Conservation (phyloP, 441 rosid species). For the Populus tomentosa region DNA sequence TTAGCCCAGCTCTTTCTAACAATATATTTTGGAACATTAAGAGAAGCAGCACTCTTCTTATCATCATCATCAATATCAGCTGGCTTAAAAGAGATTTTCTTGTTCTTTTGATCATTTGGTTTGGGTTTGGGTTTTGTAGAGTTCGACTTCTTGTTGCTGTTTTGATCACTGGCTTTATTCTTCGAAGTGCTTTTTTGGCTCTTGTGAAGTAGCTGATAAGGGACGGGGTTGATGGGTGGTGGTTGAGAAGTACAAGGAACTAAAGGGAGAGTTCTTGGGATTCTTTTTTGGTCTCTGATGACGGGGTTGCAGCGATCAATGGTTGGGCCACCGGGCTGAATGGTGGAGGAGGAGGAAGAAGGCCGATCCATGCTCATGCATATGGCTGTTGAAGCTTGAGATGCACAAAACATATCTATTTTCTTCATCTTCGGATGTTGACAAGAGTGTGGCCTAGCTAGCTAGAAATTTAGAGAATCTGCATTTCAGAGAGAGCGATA, state of each 20-base stretch:
- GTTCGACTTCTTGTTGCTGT: slow-evolving; percentile 10
- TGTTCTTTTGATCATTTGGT: slow-evolving; percentile 18
- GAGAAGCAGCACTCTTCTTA: slow-evolving; percentile 17
- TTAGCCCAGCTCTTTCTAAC: slow-evolving; percentile 29
- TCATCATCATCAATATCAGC: neutral
- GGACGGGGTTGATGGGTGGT: slow-evolving; percentile 47
- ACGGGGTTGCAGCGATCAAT: slow-evolving; percentile 92
- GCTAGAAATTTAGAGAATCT: slow-evolving; percentile 34
- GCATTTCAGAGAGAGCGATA: slow-evolving; percentile 1
- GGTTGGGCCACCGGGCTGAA: slow-evolving; percentile 64
- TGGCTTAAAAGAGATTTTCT: slow-evolving; percentile 21
- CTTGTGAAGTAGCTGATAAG: slow-evolving; percentile 45
- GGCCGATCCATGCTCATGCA: slow-evolving; percentile 57
- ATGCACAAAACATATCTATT: slow-evolving; percentile 59
- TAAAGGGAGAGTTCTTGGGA: slow-evolving; percentile 44
- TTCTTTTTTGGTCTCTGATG: slow-evolving; percentile 68
- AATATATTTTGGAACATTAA: slow-evolving; percentile 1
- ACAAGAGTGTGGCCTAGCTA: neutral
- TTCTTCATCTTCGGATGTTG: slow-evolving; percentile 35
- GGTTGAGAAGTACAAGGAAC: slow-evolving; percentile 50
- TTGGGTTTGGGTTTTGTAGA: slow-evolving; percentile 7
- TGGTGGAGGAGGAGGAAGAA: slow-evolving; percentile 26
- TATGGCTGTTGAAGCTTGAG: slow-evolving; percentile 77
- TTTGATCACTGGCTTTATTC: slow-evolving; percentile 16
- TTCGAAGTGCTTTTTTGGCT: slow-evolving; percentile 24